phyloP scores from a whole-genome alignment of 768 basidiomycete species.

The Leccinum sublutescens region DNA sequence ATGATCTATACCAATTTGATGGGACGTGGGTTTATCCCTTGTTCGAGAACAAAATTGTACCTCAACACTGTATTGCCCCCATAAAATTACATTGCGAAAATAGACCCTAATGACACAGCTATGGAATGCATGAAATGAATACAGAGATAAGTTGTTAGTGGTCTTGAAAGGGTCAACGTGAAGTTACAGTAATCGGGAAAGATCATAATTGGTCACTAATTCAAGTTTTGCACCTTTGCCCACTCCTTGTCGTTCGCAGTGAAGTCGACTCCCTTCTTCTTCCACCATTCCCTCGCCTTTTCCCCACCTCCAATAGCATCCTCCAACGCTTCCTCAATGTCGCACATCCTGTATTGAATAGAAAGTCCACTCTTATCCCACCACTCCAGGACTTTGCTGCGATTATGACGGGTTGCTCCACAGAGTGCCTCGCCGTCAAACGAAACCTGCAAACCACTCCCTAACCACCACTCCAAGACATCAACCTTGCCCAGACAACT shows the following conservation, averaged over 20 bases:
- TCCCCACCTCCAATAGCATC: conserved; percentile 83
- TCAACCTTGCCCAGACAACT: conserved; percentile 79
- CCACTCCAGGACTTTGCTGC: conserved; percentile 83
- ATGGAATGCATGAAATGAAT: background rate
- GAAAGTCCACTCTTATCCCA: conserved; percentile 79
- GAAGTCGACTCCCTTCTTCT: conserved; percentile 76
- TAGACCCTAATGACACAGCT: background rate
- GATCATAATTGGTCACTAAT: conserved; percentile 37
- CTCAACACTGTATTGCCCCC: conserved; percentile 8
- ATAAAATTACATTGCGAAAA: conserved; percentile 8
- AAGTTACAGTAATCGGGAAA: too few species aligned
- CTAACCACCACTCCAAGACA: conserved; percentile 81
- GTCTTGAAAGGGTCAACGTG: background rate
- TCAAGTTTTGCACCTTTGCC: conserved; percentile 79
- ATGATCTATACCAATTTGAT: conserved; percentile 1
- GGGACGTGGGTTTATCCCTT: background rate
- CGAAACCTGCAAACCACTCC: conserved; percentile 70
- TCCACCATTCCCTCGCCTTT: conserved; percentile 79
- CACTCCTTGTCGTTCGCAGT: conserved; percentile 83
- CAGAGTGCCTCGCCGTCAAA: conserved; percentile 80
- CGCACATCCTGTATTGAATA: conserved; percentile 86
- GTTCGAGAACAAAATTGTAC: conserved; percentile 12
- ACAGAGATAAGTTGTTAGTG: conserved; percentile 3
- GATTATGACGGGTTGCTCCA: conserved; percentile 78
- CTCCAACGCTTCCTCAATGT: conserved; percentile 88